phyloP scores from a whole-genome alignment of 2,329 filamentous ascomycete species.

The Talaromyces verruculosus region DNA sequence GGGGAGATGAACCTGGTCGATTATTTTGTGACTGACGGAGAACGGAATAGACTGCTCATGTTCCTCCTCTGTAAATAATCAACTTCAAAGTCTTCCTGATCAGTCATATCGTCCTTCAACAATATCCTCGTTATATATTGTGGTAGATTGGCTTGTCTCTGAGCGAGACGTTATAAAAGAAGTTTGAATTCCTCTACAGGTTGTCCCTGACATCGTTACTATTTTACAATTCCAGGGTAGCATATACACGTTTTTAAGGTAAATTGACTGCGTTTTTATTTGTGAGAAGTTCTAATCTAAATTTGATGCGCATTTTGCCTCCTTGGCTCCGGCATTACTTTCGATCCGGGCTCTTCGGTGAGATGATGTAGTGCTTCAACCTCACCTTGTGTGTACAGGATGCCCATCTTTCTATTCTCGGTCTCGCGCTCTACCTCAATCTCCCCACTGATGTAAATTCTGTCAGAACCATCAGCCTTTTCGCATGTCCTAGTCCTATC shows the following conservation, averaged over 20 bases:
- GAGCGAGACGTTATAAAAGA: no score
- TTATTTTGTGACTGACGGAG: no score
- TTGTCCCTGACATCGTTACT: neutral
- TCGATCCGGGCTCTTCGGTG: neutral
- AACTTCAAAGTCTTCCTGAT: no score
- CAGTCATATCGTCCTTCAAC: no score
- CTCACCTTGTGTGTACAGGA: neutral
- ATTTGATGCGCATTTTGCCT: neutral
- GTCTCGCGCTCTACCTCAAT: neutral
- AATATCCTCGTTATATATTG: no score
- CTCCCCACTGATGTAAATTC: neutral
- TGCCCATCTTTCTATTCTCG: neutral
- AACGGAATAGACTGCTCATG: no score
- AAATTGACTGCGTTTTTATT: neutral
- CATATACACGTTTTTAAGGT: neutral
- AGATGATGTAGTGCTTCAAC: neutral
- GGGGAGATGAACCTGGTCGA: no score
- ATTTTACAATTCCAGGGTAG: neutral
- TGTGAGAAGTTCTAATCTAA: no score
- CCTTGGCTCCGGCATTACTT: neutral
- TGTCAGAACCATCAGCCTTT: neutral
- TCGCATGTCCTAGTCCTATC: neutral
- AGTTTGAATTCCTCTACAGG: no score
- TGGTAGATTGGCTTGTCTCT: no score
- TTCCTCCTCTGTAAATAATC: no score